Evolutionary conservation across 2,329 filamentous ascomycete species (phyloP).

Genomic region (Endothia cerciana): DNA sequence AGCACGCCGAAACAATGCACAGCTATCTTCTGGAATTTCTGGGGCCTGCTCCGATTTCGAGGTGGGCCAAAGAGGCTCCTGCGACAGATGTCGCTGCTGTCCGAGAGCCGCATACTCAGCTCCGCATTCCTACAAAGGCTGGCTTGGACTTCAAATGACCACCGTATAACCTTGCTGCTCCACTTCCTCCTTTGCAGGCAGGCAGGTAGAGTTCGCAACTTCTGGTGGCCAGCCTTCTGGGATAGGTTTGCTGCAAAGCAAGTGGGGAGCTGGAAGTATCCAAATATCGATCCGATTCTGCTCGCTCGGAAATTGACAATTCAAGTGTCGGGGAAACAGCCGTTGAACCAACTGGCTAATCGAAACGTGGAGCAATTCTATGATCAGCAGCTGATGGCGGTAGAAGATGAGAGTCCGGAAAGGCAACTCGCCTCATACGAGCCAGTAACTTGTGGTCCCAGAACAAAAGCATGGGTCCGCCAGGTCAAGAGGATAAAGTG

Average conservation of each 20-base stretch:
- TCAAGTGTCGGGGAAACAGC: background rate
- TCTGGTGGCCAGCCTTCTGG: slow-evolving; percentile 34
- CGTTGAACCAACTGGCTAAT: slow-evolving; percentile 6
- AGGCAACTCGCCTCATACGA: background rate
- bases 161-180: slow-evolving; percentile 30
- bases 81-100: slow-evolving; percentile 30
- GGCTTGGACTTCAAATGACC: slow-evolving; percentile 32
- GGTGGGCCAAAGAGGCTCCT: slow-evolving; percentile 29
- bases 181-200: slow-evolving; percentile 29
- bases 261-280: slow-evolving; percentile 13
- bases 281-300: slow-evolving; percentile 13
- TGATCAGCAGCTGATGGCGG: background rate
- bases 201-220: background rate
- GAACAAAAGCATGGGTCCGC: background rate
- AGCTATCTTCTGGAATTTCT: slow-evolving; percentile 31
- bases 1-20: slow-evolving; percentile 8
- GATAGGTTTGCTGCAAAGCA: slow-evolving; percentile 30
- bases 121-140: slow-evolving; percentile 30
- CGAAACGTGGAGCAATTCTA: background rate
- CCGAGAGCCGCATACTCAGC: slow-evolving; percentile 27
- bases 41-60: slow-evolving; percentile 31
- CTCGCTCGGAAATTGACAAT: slow-evolving; percentile 15
- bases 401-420: background rate
- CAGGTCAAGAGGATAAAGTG: slow-evolving; percentile 17
- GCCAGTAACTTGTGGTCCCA: background rate